These are phyloP conservation scores for Sordariomycetes sp. DNA, from an alignment of 2,329 filamentous ascomycete species.

Conservation along the genomic window DNA sequence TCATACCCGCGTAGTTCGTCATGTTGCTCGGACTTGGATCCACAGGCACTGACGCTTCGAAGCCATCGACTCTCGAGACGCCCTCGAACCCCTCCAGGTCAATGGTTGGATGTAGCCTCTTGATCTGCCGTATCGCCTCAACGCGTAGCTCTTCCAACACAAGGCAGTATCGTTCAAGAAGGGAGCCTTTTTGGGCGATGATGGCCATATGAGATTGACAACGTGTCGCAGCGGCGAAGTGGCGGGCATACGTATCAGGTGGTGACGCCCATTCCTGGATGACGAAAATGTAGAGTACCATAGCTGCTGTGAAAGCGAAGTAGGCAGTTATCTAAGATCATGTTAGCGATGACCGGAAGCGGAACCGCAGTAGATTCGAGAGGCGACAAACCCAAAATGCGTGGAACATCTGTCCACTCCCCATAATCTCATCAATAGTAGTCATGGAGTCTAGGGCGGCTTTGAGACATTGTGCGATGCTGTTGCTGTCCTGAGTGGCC, in stretches of 20 bases:
- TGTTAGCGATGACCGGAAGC: neutral
- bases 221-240: conserved; percentile 24
- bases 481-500: neutral
- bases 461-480: conserved; percentile 17
- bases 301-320: conserved; percentile 32
- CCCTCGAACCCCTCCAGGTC: too few species aligned
- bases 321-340: conserved; percentile 26
- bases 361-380: neutral
- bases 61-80: too few species aligned
- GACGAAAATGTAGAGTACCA: conserved; percentile 32
- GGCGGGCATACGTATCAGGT: conserved; percentile 15
- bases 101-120: too few species aligned
- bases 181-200: conserved; percentile 25
- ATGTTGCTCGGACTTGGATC: too few species aligned
- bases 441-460: conserved; percentile 27
- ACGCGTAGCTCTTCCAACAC: conserved; percentile 26
- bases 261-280: conserved; percentile 24
- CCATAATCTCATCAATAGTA: conserved; percentile 27
- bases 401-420: conserved; percentile 23
- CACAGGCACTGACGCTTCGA: too few species aligned
- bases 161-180: conserved; percentile 29
- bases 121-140: too few species aligned
- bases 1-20: too few species aligned
- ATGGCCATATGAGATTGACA: conserved; percentile 29
- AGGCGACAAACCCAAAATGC: conserved; percentile 27